These are phyloP conservation scores for Cytospora paraplurivora DNA, from an alignment of 2,329 filamentous ascomycete species.

Conservation along the genomic window DNA sequence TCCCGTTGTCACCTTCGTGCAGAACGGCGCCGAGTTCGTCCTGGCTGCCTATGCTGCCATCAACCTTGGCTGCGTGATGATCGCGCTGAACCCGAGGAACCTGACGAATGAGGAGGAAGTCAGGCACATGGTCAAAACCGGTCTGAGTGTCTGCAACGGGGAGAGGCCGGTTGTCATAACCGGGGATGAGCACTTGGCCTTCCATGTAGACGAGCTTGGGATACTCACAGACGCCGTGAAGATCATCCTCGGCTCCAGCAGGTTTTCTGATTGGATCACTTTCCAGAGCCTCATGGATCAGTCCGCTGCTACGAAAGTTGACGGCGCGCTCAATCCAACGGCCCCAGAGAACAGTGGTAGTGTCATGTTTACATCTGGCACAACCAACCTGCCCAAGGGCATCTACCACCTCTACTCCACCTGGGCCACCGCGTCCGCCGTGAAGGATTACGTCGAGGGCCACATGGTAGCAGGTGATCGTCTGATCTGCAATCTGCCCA, in stretches of 20 bases:
- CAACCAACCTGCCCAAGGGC: conserved; percentile 20
- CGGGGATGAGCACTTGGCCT: conserved; percentile 17
- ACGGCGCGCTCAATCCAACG: not conserved
- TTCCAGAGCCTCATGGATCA: conserved; percentile 14
- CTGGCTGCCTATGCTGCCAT: not conserved
- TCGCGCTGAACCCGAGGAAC: conserved; percentile 18
- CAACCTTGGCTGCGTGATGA: conserved; percentile 10
- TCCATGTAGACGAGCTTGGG: conserved; percentile 5
- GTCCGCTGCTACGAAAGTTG: not conserved
- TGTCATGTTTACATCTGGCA: conserved; percentile 19
- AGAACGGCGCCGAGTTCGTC: conserved; percentile 18
- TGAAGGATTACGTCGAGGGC: not conserved
- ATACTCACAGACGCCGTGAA: conserved; percentile 4
- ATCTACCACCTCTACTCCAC: not conserved
- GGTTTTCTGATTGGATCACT: conserved; percentile 12
- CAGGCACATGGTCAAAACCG: conserved; percentile 18
- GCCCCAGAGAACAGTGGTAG: not conserved
- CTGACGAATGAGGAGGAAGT: conserved; percentile 20
- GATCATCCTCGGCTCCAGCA: conserved; percentile 8
- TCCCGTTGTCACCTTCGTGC: conserved; percentile 14
- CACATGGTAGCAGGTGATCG: not conserved
- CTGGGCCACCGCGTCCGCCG: not conserved
- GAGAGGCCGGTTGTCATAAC: conserved; percentile 7
- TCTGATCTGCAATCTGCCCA: conserved; percentile 9
- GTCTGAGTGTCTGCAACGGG: conserved; percentile 4